A percentile compares a stretch with the other conserved stretches of the same genome.
Evolutionary conservation across 2,329 filamentous ascomycete species (phyloP).

Genomic region (Colletotrichum sp.): DNA sequence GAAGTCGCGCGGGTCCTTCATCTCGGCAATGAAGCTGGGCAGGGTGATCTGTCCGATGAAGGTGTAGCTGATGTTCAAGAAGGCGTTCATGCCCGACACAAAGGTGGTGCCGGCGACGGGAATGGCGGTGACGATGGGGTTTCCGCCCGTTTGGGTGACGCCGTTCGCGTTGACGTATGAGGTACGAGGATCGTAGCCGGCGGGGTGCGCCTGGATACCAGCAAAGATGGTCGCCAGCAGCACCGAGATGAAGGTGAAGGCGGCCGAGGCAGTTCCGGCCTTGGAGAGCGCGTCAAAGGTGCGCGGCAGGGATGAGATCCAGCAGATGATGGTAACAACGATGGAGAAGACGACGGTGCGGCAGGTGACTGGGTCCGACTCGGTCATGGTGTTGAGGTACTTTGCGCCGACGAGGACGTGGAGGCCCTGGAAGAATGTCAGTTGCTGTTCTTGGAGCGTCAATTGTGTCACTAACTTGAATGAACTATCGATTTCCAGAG

Average conservation of each 20-base stretch:
- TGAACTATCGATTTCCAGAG: not conserved
- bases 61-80: conserved; percentile 94
- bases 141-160: conserved; percentile 48
- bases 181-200: conserved; percentile 61
- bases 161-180: conserved; percentile 37
- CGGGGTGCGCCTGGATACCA: conserved; percentile 76
- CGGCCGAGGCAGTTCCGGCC: conserved; percentile 78
- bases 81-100: conserved; percentile 82
- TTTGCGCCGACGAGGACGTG: conserved; percentile 86
- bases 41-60: conserved; percentile 96
- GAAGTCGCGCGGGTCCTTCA: conserved; percentile 80
- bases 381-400: conserved; percentile 88
- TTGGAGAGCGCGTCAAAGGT: conserved; percentile 84
- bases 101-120: conserved; percentile 77
- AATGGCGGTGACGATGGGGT: conserved; percentile 71
- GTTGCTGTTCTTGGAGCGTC: not conserved
- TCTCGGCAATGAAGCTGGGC: conserved; percentile 94
- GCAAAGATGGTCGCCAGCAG: conserved; percentile 84
- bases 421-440: conserved; percentile 58
- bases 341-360: conserved; percentile 84
- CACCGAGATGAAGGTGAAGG: conserved; percentile 91
- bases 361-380: conserved; percentile 63
- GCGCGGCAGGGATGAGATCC: conserved; percentile 79
- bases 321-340: conserved; percentile 77
- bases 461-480: not conserved